A percentile compares a stretch with the other conserved stretches of the same genome.
Evolutionary conservation across 2,329 filamentous ascomycete genomes (phyloP).

Genomic region (Claviceps arundinis): DNA sequence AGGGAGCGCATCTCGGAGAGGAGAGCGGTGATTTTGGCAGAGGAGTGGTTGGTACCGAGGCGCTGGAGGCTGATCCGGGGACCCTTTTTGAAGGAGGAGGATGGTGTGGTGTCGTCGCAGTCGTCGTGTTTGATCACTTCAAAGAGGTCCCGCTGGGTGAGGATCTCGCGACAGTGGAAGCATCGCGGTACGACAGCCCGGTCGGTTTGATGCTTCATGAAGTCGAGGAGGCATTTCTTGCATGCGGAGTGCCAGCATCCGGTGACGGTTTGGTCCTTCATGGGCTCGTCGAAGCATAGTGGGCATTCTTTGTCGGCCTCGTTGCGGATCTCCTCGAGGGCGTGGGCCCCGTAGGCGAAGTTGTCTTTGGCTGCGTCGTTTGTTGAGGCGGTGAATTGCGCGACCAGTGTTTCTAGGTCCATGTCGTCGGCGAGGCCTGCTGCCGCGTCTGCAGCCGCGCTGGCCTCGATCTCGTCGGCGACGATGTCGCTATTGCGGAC

Average conservation of each 20-base stretch:
- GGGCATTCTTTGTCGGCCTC: constrained; percentile 85
- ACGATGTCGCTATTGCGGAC: constrained; percentile 76
- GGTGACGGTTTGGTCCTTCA: constrained; percentile 87
- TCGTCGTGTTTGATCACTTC: constrained; percentile 73
- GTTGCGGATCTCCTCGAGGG: constrained; percentile 79
- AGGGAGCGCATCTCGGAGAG: constrained; percentile 61
- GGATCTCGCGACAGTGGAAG: constrained; percentile 76
- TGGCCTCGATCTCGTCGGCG: constrained; percentile 77
- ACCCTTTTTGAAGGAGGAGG: constrained; percentile 18
- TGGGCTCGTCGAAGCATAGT: constrained; percentile 88
- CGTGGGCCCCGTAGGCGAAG: constrained; percentile 64
- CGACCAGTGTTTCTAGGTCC: constrained; percentile 78
- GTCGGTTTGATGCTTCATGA: constrained; percentile 74
- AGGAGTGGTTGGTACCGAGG: constrained; percentile 53
- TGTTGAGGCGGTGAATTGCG: constrained; percentile 63
- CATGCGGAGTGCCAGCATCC: constrained; percentile 97
- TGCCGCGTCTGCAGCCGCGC: constrained; percentile 56
- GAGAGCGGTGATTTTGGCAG: constrained; percentile 76
- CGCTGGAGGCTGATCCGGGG: constrained; percentile 47
- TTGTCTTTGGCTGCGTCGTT: constrained; percentile 51
- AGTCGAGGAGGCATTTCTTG: constrained; percentile 81
- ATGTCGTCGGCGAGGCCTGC: constrained; percentile 87
- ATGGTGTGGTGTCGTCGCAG: constrained; percentile 12
- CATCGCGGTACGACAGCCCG: constrained; percentile 66
- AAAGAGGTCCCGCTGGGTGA: constrained; percentile 77